phyloP scores from a whole-genome alignment of 2,329 filamentous ascomycete species.

The Cercospora sojina region DNA sequence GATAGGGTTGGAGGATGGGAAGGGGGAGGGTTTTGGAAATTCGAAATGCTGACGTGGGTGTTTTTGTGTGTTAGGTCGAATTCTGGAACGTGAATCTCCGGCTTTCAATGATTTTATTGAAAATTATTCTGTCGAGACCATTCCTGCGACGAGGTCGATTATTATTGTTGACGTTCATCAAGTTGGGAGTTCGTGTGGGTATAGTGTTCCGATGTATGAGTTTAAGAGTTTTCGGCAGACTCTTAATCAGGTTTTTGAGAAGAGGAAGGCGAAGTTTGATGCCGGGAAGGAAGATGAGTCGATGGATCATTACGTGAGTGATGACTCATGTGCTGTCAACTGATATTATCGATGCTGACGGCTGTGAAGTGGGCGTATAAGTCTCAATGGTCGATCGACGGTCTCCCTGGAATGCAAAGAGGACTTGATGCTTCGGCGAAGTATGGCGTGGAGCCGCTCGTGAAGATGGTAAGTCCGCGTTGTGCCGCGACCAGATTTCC shows the following conservation, averaged over 20 bases:
- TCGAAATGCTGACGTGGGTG: constrained; percentile 22
- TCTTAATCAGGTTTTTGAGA: constrained; percentile 45
- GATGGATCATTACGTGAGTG: constrained; percentile 40
- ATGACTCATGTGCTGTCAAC: background rate
- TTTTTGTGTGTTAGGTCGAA: constrained; percentile 21
- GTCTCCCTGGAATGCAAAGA: constrained; percentile 45
- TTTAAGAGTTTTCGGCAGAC: constrained; percentile 43
- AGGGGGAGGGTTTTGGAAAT: constrained; percentile 40
- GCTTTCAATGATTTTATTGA: constrained; percentile 39
- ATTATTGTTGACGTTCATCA: constrained; percentile 47
- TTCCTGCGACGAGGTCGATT: constrained; percentile 43
- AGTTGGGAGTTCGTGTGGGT: constrained; percentile 46
- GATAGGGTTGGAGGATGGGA: constrained; percentile 33
- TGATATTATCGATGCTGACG: background rate
- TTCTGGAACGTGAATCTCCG: constrained; percentile 41
- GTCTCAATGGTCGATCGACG: constrained; percentile 46
- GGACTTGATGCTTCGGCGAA: constrained; percentile 40
- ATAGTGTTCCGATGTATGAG: constrained; percentile 47
- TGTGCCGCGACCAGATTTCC: background rate
- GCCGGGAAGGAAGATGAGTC: constrained; percentile 42
- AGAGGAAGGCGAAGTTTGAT: constrained; percentile 40
- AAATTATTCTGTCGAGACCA: constrained; percentile 38
- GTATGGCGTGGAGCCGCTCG: constrained; percentile 42
- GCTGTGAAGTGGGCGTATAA: constrained; percentile 43
- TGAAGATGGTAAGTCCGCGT: constrained; percentile 42